phyloP scores from a whole-genome alignment of 768 basidiomycete genomes.

The Mycena chlorophos region DNA sequence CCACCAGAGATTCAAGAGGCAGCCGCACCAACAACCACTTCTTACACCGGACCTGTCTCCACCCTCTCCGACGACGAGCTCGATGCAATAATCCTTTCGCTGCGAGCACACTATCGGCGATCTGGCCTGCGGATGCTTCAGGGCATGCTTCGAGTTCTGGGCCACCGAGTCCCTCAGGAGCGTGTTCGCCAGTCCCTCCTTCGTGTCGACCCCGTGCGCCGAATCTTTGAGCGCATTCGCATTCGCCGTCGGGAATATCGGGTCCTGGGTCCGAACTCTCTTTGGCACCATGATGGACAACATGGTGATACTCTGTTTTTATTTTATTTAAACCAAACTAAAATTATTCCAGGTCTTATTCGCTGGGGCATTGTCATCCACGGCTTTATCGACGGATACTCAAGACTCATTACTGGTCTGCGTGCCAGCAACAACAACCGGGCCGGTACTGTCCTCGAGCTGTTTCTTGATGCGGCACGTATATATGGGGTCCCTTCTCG shows the following conservation, averaged over 20 bases:
- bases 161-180: background rate
- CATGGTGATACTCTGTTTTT: constrained; percentile 26
- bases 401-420: constrained; percentile 32
- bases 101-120: constrained; percentile 1
- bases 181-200: constrained; percentile 7
- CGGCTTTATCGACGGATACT: constrained; percentile 36
- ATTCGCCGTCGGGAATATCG: constrained; percentile 24
- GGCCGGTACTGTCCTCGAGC: constrained; percentile 34
- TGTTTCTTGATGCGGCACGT: constrained; percentile 29
- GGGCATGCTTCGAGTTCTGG: constrained; percentile 1
- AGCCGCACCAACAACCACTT: background rate
- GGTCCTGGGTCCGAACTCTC: constrained; percentile 31
- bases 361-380: constrained; percentile 36
- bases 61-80: background rate
- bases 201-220: constrained; percentile 18
- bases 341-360: constrained; percentile 37
- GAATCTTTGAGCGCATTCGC: constrained; percentile 11
- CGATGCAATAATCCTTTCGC: background rate
- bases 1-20: background rate
- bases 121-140: background rate
- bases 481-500: constrained; percentile 32
- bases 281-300: constrained; percentile 40
- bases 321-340: background rate
- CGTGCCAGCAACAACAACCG: constrained; percentile 39
- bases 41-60: background rate